A percentile compares a stretch with the other conserved stretches of the same genome.
These are phyloP conservation scores for Xylaria polymorpha DNA, from an alignment of 2,329 filamentous ascomycete species.

Conservation along the genomic window DNA sequence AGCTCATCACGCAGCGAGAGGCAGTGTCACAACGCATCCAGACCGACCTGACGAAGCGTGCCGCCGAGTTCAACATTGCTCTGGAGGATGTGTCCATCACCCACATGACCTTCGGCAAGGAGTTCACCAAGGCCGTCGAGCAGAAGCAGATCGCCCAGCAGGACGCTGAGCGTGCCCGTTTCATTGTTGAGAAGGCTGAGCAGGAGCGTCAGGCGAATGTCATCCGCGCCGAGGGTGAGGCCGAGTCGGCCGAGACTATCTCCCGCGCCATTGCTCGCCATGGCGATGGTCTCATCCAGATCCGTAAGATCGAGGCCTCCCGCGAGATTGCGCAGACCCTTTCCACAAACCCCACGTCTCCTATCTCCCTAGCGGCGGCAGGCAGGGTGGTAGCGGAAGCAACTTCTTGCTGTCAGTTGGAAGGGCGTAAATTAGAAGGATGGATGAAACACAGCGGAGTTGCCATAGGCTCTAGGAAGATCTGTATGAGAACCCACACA, in stretches of 20 bases:
- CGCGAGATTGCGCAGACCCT: slow-evolving; percentile 94
- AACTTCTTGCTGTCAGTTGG: slow-evolving; percentile 65
- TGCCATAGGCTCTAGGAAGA: slow-evolving; percentile 8
- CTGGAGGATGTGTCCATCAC: slow-evolving; percentile 99
- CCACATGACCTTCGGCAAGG: slow-evolving; percentile 99
- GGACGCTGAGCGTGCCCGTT: slow-evolving; percentile 95
- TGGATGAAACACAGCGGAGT: neutral
- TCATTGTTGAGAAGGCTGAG: slow-evolving; percentile 98
- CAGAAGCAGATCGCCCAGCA: slow-evolving; percentile 99
- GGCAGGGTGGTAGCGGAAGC: slow-evolving; percentile 66
- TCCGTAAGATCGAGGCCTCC: slow-evolving; percentile 96
- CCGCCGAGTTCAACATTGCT: slow-evolving; percentile 97
- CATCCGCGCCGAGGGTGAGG: slow-evolving; percentile 97
- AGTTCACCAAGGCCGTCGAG: slow-evolving; percentile 98
- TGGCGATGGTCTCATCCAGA: slow-evolving; percentile 93
- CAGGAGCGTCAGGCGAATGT: slow-evolving; percentile 99
- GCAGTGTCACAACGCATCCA: slow-evolving; percentile 96
- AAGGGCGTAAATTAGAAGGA: slow-evolving; percentile 48
- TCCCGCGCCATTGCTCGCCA: slow-evolving; percentile 91
- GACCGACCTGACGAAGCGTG: slow-evolving; percentile 89
- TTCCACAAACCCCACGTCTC: slow-evolving; percentile 90
- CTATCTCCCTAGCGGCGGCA: slow-evolving; percentile 82
- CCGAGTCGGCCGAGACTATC: slow-evolving; percentile 95
- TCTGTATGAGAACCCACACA: slow-evolving; percentile 6
- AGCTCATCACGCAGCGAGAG: slow-evolving; percentile 98